Conservation (phyloP, 768 basidiomycete species). For the Phylloporus sp. region DNA sequence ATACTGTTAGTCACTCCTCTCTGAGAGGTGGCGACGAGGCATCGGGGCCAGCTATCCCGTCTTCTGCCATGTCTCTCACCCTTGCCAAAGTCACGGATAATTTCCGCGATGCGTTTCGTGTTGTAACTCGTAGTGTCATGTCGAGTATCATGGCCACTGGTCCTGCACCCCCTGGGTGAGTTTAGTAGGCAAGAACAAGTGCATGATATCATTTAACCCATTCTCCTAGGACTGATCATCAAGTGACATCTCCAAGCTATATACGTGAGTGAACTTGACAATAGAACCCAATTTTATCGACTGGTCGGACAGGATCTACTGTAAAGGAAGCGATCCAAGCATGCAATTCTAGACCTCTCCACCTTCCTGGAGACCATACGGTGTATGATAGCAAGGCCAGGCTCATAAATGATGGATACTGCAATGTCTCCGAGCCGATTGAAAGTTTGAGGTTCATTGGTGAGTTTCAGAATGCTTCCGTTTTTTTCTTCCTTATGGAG, state of each 20-base stretch:
- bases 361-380: background rate
- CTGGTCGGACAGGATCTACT: background rate
- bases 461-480: background rate
- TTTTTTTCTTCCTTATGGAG: background rate
- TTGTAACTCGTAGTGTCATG: too few relatives aligned
- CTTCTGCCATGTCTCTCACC: background rate
- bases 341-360: background rate
- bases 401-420: background rate
- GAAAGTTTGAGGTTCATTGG: background rate
- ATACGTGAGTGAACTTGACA: conserved; percentile 32
- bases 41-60: background rate
- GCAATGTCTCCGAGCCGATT: background rate
- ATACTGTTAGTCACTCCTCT: background rate
- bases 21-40: background rate
- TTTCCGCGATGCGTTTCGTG: background rate
- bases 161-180: background rate
- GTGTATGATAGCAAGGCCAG: background rate
- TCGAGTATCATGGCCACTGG: background rate
- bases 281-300: background rate
- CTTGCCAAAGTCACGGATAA: background rate
- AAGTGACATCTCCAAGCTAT: conserved; percentile 34
- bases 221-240: conserved; percentile 1
- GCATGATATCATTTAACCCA: background rate
- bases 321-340: background rate
- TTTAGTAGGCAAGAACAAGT: background rate